Percentiles rank a stretch among this genome's conserved stretches.
Conservation (phyloP, 768 basidiomycete species). For the Boletus patriciae region DNA sequence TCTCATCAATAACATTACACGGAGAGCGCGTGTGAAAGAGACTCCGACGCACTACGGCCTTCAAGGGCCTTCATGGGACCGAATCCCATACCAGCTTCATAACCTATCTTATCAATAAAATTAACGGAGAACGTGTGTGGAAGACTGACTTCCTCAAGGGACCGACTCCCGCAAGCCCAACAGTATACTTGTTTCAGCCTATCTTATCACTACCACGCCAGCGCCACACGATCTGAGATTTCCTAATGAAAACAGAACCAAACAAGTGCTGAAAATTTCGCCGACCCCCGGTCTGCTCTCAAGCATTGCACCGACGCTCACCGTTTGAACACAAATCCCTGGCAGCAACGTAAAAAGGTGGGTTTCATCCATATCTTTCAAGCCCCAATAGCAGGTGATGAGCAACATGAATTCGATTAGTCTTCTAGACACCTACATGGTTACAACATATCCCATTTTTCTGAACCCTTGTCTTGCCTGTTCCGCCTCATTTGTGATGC, state of each 20-base stretch:
- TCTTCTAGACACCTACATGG: constrained; percentile 85
- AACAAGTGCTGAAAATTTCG: constrained; percentile 9
- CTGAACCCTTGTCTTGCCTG: constrained; percentile 19
- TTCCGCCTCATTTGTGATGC: neutral
- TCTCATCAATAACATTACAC: no score
- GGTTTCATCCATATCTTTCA: constrained; percentile 1
- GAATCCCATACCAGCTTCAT: no score
- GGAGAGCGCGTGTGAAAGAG: no score
- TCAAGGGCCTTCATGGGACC: no score
- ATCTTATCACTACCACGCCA: neutral
- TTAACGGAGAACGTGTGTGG: no score
- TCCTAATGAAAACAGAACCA: constrained; percentile 10
- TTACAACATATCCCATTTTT: constrained; percentile 44
- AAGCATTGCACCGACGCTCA: neutral
- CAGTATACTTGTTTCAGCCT: neutral
- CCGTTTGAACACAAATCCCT: no score
- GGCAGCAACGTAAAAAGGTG: constrained; percentile 10
- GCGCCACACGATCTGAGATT: neutral
- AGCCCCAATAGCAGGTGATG: constrained; percentile 38
- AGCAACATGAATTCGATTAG: constrained; percentile 83
- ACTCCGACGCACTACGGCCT: no score
- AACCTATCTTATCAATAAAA: no score
- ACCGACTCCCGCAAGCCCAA: neutral
- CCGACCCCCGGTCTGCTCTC: neutral
- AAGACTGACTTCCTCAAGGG: neutral